A percentile compares a stretch with the other conserved stretches of the same genome.
phyloP scores from a whole-genome alignment of 2,329 filamentous ascomycete species.

The Penicillium freii region DNA sequence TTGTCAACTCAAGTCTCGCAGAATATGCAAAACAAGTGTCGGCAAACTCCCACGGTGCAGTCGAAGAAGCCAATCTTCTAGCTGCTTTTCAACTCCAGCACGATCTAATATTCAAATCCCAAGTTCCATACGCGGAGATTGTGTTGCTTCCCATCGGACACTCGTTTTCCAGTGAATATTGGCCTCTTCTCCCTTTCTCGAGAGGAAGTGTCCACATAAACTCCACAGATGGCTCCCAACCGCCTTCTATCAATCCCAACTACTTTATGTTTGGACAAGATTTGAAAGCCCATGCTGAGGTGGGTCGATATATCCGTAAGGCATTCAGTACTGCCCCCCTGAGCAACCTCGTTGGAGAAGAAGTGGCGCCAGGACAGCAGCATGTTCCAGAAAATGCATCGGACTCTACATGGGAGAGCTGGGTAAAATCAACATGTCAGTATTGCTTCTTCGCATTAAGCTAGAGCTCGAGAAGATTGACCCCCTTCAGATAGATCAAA shows the following conservation, averaged over 20 bases:
- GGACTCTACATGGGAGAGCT: slow-evolving; percentile 23
- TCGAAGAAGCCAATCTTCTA: slow-evolving; percentile 24
- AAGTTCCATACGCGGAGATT: slow-evolving; percentile 28
- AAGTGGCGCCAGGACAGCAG: slow-evolving; percentile 24
- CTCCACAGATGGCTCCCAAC: slow-evolving; percentile 18
- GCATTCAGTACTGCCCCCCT: slow-evolving; percentile 22
- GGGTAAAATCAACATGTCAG: slow-evolving; percentile 29
- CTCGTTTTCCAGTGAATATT: slow-evolving; percentile 24
- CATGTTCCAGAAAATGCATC: slow-evolving; percentile 22
- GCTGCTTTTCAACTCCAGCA: slow-evolving; percentile 27
- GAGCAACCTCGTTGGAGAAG: slow-evolving; percentile 21
- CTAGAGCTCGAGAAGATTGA: neutral
- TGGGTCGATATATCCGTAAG: slow-evolving; percentile 26
- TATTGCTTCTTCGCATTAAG: neutral
- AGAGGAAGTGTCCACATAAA: slow-evolving; percentile 28
- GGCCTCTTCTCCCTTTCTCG: slow-evolving; percentile 30
- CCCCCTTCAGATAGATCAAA: slow-evolving; percentile 25
- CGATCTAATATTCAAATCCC: slow-evolving; percentile 27
- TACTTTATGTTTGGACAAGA: slow-evolving; percentile 30
- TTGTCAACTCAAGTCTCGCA: slow-evolving; percentile 22
- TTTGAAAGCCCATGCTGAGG: slow-evolving; percentile 19
- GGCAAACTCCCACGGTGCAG: slow-evolving; percentile 25
- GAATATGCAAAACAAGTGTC: slow-evolving; percentile 26
- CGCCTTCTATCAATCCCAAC: slow-evolving; percentile 28
- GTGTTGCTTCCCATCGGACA: slow-evolving; percentile 20